Base-by-base conservation (phyloP, 169 alveolate species). In the Besnoitia besnoiti region DNA sequence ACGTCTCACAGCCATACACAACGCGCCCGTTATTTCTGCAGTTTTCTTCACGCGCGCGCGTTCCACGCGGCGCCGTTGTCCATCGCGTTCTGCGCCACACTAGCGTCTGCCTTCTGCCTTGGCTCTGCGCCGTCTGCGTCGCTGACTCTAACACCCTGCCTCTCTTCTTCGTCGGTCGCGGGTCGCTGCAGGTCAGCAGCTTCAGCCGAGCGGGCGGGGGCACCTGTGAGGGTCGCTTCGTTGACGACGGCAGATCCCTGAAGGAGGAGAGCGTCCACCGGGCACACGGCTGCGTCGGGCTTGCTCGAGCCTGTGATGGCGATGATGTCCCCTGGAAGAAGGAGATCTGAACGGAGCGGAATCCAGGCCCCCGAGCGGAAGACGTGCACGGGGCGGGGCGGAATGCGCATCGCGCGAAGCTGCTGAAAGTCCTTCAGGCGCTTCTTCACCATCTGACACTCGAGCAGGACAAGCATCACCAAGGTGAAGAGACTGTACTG, bases 311-410 rank as follows among this genome's bases (percentile, higher is more conserved):
- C 85, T 37, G 73, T 67, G 94, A 47, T 51, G 87, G 55, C 79
- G 79, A 93, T 42, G 40, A 98, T 96, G 93, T 98, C 99, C 3
- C 99, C 99, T 14, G 99, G 99, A 33, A 95, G 94, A n/a, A 98
- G 95, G 80, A 96, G 95, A 62, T 95, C 98, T 2, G 99, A 96
- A 40, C 95, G 92, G 24, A 98, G 95, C 91, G 94, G 96, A 79
- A 87, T 91, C 99, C 99, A 98, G 89, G 94, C 93, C 75, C 96
- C 94, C 77, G 97, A 95, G 89, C 99, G 94, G 75, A 92, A 97
- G 8, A 97, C 99, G 50, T 85, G 92, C 42, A 99, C 94, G 85
- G 94, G 94, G 73, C 95, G 95, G 5, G 99, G 98, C 24, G 98
- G 98, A 3, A 96, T 95, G 75, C 99, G 96, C 99, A 99, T 98